Evolutionary conservation across 352 stramenopile species (phyloP).

Genomic region (Phytophthora tubulina): DNA sequence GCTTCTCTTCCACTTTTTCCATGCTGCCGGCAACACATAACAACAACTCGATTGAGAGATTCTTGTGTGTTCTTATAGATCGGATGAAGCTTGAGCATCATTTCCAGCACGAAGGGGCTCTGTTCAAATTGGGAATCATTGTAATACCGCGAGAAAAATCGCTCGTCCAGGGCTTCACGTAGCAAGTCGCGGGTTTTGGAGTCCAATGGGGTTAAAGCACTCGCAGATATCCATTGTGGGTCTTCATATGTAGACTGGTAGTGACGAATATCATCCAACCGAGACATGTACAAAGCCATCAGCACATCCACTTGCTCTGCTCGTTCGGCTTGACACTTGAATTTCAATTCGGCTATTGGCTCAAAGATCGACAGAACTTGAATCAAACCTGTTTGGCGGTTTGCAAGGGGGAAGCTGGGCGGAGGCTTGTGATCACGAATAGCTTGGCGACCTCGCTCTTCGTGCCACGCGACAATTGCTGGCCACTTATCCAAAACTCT

Average conservation of each 20-base stretch:
- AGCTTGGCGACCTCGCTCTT: constrained; percentile 6
- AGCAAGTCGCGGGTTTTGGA: constrained; percentile 13
- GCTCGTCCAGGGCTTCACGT: constrained; percentile 13
- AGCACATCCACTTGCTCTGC: neutral
- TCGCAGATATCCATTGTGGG: constrained; percentile 22
- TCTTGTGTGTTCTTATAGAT: constrained; percentile 22
- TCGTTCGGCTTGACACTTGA: neutral
- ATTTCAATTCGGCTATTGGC: constrained; percentile 2
- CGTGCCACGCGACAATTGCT: constrained; percentile 16
- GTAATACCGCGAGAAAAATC: constrained; percentile 24
- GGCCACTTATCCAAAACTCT: constrained; percentile 17
- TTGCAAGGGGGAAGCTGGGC: constrained; percentile 5
- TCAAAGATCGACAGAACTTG: constrained; percentile 8
- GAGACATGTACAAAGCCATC: neutral
- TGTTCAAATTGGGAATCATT: constrained; percentile 6
- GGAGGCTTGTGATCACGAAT: neutral
- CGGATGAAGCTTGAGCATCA: constrained; percentile 19
- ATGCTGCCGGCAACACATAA: constrained; percentile 22
- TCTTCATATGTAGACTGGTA: constrained; percentile 28
- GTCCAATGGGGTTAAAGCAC: constrained; percentile 12
- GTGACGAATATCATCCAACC: constrained; percentile 9
- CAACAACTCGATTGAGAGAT: constrained; percentile 5
- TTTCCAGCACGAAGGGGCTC: constrained; percentile 21
- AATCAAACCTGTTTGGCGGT: constrained; percentile 4
- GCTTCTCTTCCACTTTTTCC: constrained; percentile 4